Percentiles rank a stretch among this genome's conserved stretches.
These are phyloP conservation scores for Hyaloperonospora brassicae DNA, from an alignment of 352 stramenopile species.

Conservation along the genomic window DNA sequence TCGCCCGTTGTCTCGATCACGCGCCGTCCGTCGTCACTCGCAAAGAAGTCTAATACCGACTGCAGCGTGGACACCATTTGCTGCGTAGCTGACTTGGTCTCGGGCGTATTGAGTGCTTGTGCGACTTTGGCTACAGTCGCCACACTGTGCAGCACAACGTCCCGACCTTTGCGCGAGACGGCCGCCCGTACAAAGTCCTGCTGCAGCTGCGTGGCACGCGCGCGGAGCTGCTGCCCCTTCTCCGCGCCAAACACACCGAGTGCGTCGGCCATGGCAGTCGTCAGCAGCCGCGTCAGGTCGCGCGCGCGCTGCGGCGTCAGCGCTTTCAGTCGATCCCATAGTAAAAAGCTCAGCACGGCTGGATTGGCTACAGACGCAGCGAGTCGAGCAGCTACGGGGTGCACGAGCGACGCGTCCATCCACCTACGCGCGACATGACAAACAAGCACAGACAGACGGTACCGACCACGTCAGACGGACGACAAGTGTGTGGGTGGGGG, in stretches of 20 bases:
- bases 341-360: slow-evolving; percentile 59
- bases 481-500: no score
- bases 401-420: slow-evolving; percentile 56
- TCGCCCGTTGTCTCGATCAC: slow-evolving; percentile 49
- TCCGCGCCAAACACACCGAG: slow-evolving; percentile 48
- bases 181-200: slow-evolving; percentile 43
- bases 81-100: slow-evolving; percentile 53
- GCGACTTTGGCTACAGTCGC: slow-evolving; percentile 54
- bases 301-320: slow-evolving; percentile 64
- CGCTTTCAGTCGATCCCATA: slow-evolving; percentile 68
- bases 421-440: slow-evolving; percentile 23
- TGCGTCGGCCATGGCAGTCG: slow-evolving; percentile 46
- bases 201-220: slow-evolving; percentile 37
- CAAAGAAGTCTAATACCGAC: slow-evolving; percentile 67
- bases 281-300: slow-evolving; percentile 57
- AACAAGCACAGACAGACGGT: neutral
- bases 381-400: slow-evolving; percentile 42
- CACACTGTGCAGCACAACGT: slow-evolving; percentile 56
- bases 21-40: slow-evolving; percentile 45
- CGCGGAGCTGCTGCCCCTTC: slow-evolving; percentile 30
- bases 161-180: slow-evolving; percentile 42
- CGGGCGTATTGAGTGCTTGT: slow-evolving; percentile 64
- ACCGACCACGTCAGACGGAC: no score
- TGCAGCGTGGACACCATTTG: slow-evolving; percentile 61
- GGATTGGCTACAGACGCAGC: slow-evolving; percentile 68